These are phyloP conservation scores for Waltiozyma sp. DNA, from an alignment of 1,139 yeast species.

Conservation along the genomic window DNA sequence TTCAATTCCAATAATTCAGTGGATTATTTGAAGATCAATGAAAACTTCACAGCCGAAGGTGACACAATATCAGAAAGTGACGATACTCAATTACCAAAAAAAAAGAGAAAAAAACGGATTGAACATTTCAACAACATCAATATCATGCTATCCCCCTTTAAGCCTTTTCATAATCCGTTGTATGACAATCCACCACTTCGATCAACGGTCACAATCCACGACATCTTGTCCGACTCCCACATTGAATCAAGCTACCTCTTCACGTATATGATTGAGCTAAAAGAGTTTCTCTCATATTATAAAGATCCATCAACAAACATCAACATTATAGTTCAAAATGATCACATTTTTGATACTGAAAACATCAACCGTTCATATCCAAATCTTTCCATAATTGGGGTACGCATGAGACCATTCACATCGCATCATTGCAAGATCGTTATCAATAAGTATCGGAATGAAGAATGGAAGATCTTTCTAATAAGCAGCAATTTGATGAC, in stretches of 20 bases:
- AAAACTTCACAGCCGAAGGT: background rate
- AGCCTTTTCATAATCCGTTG: slow-evolving; percentile 20
- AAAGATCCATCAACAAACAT: slow-evolving; percentile 10
- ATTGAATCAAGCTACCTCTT: slow-evolving; percentile 19
- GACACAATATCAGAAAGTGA: background rate
- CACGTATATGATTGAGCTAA: slow-evolving; percentile 24
- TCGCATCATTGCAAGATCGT: slow-evolving; percentile 64
- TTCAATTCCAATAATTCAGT: no score
- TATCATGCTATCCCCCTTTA: slow-evolving; percentile 14
- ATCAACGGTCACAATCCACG: slow-evolving; percentile 18
- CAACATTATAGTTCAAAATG: slow-evolving; percentile 21
- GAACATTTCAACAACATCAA: background rate
- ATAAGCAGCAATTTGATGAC: slow-evolving; percentile 50
- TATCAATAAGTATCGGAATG: slow-evolving; percentile 39
- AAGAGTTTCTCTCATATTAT: slow-evolving; percentile 18
- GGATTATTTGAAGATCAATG: background rate
- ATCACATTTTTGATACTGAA: slow-evolving; percentile 16
- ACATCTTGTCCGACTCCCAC: slow-evolving; percentile 17
- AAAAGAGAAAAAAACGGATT: background rate
- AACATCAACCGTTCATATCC: slow-evolving; percentile 5
- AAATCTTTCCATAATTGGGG: slow-evolving; percentile 13
- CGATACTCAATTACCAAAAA: background rate
- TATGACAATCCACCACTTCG: slow-evolving; percentile 18
- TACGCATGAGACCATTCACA: slow-evolving; percentile 23
- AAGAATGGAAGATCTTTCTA: slow-evolving; percentile 37